A percentile compares a stretch with the other conserved stretches of the same genome.
phyloP scores from a whole-genome alignment of 371 early-diverging fungal species.

The Saksenaea oblongispora region DNA sequence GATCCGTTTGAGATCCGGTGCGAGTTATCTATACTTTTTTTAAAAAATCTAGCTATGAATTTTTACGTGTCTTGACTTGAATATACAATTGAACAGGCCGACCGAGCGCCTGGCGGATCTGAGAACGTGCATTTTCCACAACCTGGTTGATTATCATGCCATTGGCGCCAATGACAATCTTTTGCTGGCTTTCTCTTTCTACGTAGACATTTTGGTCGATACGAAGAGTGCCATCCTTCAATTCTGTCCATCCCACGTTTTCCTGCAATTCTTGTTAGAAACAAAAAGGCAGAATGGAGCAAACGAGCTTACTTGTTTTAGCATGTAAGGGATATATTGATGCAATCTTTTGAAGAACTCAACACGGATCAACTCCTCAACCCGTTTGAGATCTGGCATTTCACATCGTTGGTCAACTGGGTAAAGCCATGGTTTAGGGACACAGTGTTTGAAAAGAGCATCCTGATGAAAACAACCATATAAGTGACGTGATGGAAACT shows the following conservation, averaged over 20 bases:
- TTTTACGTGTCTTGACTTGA: conserved; percentile 47
- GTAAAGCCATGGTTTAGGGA: conserved; percentile 62
- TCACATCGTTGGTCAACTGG: conserved; percentile 62
- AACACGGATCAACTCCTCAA: conserved; percentile 75
- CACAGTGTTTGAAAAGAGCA: conserved; percentile 45
- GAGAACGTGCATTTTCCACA: conserved; percentile 40
- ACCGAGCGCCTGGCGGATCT: conserved; percentile 46
- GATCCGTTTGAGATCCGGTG: background rate
- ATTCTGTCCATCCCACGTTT: conserved; percentile 70
- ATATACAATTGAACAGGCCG: conserved; percentile 52
- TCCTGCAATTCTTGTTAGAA: conserved; percentile 25
- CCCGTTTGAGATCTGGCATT: conserved; percentile 64
- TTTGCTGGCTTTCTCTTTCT: conserved; percentile 52
- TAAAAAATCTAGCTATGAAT: no score
- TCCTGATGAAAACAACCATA: conserved; percentile 14
- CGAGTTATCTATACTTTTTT: background rate
- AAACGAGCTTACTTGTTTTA: conserved; percentile 46
- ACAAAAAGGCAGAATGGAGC: background rate
- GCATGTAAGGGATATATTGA: conserved; percentile 68
- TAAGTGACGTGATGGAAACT: no score
- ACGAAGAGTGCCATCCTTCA: conserved; percentile 44
- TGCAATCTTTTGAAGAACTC: conserved; percentile 63
- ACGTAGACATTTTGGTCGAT: conserved; percentile 61
- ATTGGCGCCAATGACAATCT: conserved; percentile 56
- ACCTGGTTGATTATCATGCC: conserved; percentile 53